Conservation (phyloP, 257 asterid species). For the Misopates orontium region DNA sequence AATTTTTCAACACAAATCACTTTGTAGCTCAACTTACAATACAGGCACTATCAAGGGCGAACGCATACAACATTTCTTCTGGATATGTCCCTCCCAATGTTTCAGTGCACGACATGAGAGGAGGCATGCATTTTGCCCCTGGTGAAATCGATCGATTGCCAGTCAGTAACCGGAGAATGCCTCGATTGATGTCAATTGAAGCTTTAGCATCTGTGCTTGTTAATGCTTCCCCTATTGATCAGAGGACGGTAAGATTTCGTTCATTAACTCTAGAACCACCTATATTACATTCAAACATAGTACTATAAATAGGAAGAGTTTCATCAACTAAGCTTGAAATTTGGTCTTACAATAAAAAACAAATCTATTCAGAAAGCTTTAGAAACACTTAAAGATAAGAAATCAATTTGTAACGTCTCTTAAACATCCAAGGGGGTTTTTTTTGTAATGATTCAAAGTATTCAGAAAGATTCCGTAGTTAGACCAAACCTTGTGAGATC, state of each 20-base stretch:
- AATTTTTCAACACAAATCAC: not conserved
- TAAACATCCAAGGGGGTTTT: too few species aligned
- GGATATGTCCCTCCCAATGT: slow-evolving; percentile 41
- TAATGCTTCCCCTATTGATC: slow-evolving; percentile 65
- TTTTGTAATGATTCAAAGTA: too few species aligned
- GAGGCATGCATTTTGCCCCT: slow-evolving; percentile 41
- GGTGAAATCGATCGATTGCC: slow-evolving; percentile 45
- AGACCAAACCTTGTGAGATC: too few species aligned
- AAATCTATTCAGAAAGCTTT: too few species aligned
- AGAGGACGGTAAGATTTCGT: slow-evolving; percentile 52
- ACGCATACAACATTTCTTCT: slow-evolving; percentile 37
- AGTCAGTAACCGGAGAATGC: slow-evolving; percentile 32
- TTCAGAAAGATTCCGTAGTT: too few species aligned
- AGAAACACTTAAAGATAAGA: too few species aligned
- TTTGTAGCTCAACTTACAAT: not conserved
- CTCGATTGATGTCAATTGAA: slow-evolving; percentile 40
- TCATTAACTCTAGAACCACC: too few species aligned
- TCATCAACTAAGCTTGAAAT: too few species aligned
- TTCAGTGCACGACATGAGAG: slow-evolving; percentile 38
- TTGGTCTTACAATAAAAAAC: too few species aligned
- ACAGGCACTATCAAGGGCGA: slow-evolving; percentile 52
- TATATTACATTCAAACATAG: too few species aligned
- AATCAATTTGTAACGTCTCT: too few species aligned
- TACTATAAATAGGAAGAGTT: too few species aligned
- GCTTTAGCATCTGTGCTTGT: slow-evolving; percentile 72